A percentile compares a stretch with the other conserved stretches of the same genome.
These are phyloP conservation scores for Ustulina deusta DNA, from an alignment of 2,329 filamentous ascomycete species.

Conservation along the genomic window DNA sequence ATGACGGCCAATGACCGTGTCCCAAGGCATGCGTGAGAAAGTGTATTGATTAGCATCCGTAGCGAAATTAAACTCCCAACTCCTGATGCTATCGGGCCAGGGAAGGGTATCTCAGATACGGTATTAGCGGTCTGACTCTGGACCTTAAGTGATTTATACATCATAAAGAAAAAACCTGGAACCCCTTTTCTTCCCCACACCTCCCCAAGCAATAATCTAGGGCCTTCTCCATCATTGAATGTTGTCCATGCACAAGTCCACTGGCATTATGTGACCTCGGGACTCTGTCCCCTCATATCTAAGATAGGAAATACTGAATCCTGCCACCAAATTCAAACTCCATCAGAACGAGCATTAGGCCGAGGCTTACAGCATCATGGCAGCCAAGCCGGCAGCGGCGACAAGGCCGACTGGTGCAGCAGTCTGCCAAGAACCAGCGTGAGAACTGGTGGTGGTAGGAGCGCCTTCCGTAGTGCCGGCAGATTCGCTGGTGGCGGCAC, in stretches of 20 bases:
- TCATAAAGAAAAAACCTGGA: conserved; percentile 47
- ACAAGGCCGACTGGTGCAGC: conserved; percentile 48
- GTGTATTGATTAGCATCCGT: conserved; percentile 48
- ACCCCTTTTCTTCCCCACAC: conserved; percentile 42
- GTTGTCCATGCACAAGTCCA: conserved; percentile 42
- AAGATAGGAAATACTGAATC: conserved; percentile 41
- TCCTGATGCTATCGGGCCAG: conserved; percentile 46
- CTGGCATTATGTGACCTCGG: conserved; percentile 45
- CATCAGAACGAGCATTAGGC: conserved; percentile 10
- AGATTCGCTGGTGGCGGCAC: conserved; percentile 13
- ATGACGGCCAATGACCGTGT: background rate
- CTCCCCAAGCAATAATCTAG: conserved; percentile 42
- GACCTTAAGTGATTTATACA: conserved; percentile 50
- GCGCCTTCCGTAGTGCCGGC: conserved; percentile 27
- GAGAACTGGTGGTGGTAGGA: conserved; percentile 21
- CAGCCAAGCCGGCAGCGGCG: conserved; percentile 49
- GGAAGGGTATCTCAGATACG: conserved; percentile 49
- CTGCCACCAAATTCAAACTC: conserved; percentile 37
- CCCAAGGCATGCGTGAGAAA: conserved; percentile 34
- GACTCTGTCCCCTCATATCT: conserved; percentile 41
- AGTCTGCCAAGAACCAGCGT: conserved; percentile 43
- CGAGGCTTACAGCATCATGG: conserved; percentile 45
- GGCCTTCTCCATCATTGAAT: conserved; percentile 37
- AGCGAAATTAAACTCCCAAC: conserved; percentile 46
- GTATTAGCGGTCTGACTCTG: conserved; percentile 45